Base-by-base conservation (phyloP, 2,329 filamentous ascomycete species). In the Gremmenia infestans region DNA sequence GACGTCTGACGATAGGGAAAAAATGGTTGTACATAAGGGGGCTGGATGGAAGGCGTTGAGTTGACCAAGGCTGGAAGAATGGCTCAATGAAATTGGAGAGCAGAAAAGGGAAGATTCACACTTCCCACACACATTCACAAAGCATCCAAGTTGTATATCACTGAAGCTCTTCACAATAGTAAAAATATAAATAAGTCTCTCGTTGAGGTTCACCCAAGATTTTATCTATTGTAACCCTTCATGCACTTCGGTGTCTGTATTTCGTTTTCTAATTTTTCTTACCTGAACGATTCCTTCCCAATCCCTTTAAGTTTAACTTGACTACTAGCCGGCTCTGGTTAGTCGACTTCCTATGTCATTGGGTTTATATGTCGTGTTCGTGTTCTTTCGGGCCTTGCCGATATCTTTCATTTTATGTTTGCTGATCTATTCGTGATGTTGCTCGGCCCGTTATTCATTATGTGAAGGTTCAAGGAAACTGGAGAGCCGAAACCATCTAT, bases 341-440 rank as follows among this genome's bases (percentile, higher is more conserved):
- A 2, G 4, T 32, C 28, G 28, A 9, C 28, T 45, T 45, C 11
- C 42, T 19, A 60, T 45, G 40, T 54, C 23, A 43, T 43, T 40
- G 42, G 28, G 32, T 15, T 23, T 23, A 15, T 22, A 9, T 3
- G 4, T 8, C 36, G 22, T 19, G 51, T 57, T 9, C 52, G 43
- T 9, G 28, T 9, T 28, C 28, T 22, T 28, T 42, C 48, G 55
- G 11, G 39, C 12, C n/a, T 43, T 37, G 17, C 50, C 46, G 49
- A 59, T 60, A 36, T 60, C 60, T 45, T 48, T 55, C 56, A 60
- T 63, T 63, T 60, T 57, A 61, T 63, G 60, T 22, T 60, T 58
- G 4, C 55, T 45, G 12, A 63, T 58, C 5, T 55, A 50, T 54
- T 55, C 17, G 49, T 52, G 5, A 40, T 40, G 8, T 12, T 45